A percentile compares a stretch with the other conserved stretches of the same genome.
phyloP scores from a whole-genome alignment of 768 basidiomycete species.

The Lentinula guzmanii region DNA sequence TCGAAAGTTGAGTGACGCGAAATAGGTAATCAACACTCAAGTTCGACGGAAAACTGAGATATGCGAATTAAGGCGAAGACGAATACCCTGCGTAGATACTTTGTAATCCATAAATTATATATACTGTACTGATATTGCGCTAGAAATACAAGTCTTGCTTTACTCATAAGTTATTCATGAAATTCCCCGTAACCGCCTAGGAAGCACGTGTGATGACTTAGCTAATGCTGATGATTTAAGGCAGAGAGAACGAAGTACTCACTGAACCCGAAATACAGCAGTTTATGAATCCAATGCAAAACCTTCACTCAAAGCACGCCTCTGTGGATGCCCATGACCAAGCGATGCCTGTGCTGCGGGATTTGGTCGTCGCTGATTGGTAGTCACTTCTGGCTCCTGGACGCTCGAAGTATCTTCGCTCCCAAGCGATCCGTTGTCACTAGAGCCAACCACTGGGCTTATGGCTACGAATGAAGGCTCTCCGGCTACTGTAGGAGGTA shows the following conservation, averaged over 20 bases:
- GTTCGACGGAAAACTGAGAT: not conserved
- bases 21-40: not conserved
- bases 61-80: not conserved
- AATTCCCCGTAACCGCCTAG: not conserved
- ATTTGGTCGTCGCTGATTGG: not conserved
- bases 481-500: slow-evolving; percentile 10
- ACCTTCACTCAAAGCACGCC: slow-evolving; percentile 3
- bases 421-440: not conserved
- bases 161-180: not conserved
- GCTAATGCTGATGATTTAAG: not conserved
- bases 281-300: not conserved
- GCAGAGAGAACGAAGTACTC: not conserved
- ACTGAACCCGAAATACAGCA: not conserved
- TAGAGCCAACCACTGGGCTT: not conserved
- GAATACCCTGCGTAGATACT: not conserved
- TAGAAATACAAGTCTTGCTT: slow-evolving; percentile 1
- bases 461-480: not conserved
- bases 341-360: slow-evolving; percentile 8
- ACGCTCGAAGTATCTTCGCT: not conserved
- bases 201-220: not conserved
- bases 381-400: not conserved
- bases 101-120: not conserved
- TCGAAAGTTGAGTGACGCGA: not conserved
- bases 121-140: not conserved
- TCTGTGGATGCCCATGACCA: slow-evolving; percentile 3